Evolutionary conservation across 495 filamentous ascomycete genomes (phyloP), one percentile per base, ranked within the genome.

Genomic region (Bryoglossum gracile): DNA sequence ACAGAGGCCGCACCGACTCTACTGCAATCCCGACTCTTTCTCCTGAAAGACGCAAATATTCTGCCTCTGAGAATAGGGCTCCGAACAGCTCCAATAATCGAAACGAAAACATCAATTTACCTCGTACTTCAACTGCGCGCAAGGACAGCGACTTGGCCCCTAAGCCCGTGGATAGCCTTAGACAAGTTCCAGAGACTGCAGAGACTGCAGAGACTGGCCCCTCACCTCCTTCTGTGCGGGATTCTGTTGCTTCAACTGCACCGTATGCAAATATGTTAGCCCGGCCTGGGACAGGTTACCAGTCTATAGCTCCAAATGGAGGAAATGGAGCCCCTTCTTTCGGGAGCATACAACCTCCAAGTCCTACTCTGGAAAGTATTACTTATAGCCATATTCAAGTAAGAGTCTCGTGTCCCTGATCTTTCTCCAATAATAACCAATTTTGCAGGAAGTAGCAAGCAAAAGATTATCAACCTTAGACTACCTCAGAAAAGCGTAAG

Each of bases 401-500:
- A 24, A 80, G n/a, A n/a, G n/a, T n/a, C n/a, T n/a, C n/a, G n/a
- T n/a, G n/a, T n/a, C n/a, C n/a, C n/a, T n/a, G n/a, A n/a, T n/a
- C 84, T 62, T 83, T 86, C 6, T 82, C 86, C 17, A 99, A n/a
- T n/a, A n/a, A n/a, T n/a, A n/a, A n/a, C n/a, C n/a, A n/a, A n/a
- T n/a, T n/a, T n/a, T n/a, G n/a, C n/a, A n/a, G n/a, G n/a, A n/a
- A n/a, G n/a, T n/a, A n/a, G n/a, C n/a, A n/a, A n/a, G n/a, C n/a
- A n/a, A 96, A 71, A 76, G 92, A 54, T 95, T 97, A 69, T 87
- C 89, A n/a, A 99, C 94, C 0, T 62, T 99, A 22, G 87, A 94
- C 58, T 99, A 97, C 56, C 66, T 99, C 40, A 77, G 89, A 43
- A 95, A 94, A 68, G 83, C 87, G 86, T 94, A 67, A 65, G 85